Base-by-base conservation (phyloP, 257 asterid genomes). In the Primulina tabacum region DNA sequence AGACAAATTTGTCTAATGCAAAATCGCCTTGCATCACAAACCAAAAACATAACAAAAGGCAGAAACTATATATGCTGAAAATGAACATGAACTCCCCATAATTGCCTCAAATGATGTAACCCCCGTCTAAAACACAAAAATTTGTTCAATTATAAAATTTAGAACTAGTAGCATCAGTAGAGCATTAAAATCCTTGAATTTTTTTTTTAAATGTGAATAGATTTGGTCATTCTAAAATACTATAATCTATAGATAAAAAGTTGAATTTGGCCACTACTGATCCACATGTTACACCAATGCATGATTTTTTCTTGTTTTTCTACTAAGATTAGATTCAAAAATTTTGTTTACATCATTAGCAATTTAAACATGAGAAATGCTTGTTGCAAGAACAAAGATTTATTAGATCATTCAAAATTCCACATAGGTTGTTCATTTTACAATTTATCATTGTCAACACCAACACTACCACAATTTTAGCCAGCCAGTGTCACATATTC, bases 1-100 rank as follows among this genome's bases (percentile, higher is more conserved):
- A 74, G 79, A 74, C 65, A 75, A 63, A 59, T 33, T 32, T 65
- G 73, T 10, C 72, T 72, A 62, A 73, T 69, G 56, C 76, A 64
- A 69, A 53, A 61, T 64, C 40, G 68, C 64, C 65, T 76, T 60
- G 76, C 69, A 37, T 56, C 24, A 58, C 38, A 63, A 70, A 69
- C 55, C 64, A 53, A 65, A 29, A 20, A 47, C 56, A 47, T 4
- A 16, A 58, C 21, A 60, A 34, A 59, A 60, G 70, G 8, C 10
- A 59, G 24, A 73, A 71, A 71, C 24, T 29, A 59, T 20, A 14
- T 59, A 60, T 18, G 28, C 37, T 58, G 40, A 72, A 50, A 76
- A 17, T 35, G 69, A 43, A 43, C 53, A 43, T 43, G 53, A n/a
- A 12, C 53, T 10, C 6, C 5, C n/a, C n/a, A 0, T 11, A 43